Evolutionary conservation across 192 early-diverging fungal species (phyloP).

Genomic region (Mortierella claussenii): DNA sequence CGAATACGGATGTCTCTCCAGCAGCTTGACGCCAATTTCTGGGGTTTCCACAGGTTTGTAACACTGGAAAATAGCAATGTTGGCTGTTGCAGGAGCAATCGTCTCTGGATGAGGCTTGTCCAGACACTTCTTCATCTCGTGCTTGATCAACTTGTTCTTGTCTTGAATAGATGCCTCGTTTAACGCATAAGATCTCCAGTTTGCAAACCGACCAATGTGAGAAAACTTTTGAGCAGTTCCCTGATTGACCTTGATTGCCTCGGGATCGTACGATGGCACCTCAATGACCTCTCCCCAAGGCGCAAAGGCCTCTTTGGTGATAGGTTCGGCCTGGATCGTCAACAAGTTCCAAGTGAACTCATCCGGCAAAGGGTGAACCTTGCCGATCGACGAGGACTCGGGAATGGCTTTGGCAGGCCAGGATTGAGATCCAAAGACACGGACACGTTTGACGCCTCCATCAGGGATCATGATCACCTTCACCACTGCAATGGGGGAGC

Average conservation of each 20-base stretch:
- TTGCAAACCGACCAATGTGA: slow-evolving; percentile 69
- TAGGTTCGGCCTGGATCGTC: slow-evolving; percentile 65
- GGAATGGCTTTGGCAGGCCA: slow-evolving; percentile 30
- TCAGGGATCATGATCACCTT: slow-evolving; percentile 74
- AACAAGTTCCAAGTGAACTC: slow-evolving; percentile 26
- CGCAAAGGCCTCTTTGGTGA: slow-evolving; percentile 74
- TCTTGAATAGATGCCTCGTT: slow-evolving; percentile 47
- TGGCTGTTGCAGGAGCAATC: slow-evolving; percentile 53
- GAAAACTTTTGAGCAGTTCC: slow-evolving; percentile 80
- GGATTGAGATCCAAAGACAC: slow-evolving; percentile 74
- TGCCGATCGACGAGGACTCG: slow-evolving; percentile 9
- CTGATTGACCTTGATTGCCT: slow-evolving; percentile 66
- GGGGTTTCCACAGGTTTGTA: slow-evolving; percentile 54
- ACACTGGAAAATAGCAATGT: slow-evolving; percentile 80
- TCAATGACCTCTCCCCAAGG: slow-evolving; percentile 83
- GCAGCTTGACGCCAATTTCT: slow-evolving; percentile 70
- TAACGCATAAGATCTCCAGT: slow-evolving; percentile 54
- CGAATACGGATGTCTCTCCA: slow-evolving; percentile 88
- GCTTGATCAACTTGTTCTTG: background rate
- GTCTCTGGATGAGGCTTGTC: slow-evolving; percentile 8
- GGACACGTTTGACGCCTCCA: slow-evolving; percentile 88
- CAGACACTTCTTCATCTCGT: background rate
- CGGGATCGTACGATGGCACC: slow-evolving; percentile 38
- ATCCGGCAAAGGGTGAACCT: slow-evolving; percentile 10
- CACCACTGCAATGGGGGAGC: slow-evolving; percentile 56